These are phyloP conservation scores for Oligophagozyma castellii DNA, from an alignment of 1,139 yeast genomes.

Conservation along the genomic window DNA sequence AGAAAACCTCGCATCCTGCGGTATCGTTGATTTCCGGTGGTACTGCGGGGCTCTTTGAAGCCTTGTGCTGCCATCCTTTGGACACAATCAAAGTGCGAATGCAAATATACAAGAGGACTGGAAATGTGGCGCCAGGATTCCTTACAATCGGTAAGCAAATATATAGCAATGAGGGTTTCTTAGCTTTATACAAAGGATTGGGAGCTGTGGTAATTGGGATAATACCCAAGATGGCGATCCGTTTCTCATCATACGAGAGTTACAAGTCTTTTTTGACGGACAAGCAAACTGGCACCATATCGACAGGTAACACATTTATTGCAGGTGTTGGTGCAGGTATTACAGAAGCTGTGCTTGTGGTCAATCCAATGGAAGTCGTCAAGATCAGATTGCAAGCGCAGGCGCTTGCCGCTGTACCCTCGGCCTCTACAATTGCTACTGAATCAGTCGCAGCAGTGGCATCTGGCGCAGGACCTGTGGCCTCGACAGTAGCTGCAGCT, in stretches of 20 bases:
- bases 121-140: conserved; percentile 47
- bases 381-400: conserved; percentile 95
- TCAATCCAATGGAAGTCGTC: conserved; percentile 94
- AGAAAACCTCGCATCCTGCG: conserved; percentile 32
- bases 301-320: conserved; percentile 60
- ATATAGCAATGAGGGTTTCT: conserved; percentile 65
- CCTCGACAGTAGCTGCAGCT: conserved; percentile 6
- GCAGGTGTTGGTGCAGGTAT: conserved; percentile 98
- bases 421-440: conserved; percentile 52
- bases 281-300: conserved; percentile 47
- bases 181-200: conserved; percentile 85
- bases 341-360: conserved; percentile 89
- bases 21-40: conserved; percentile 91
- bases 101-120: conserved; percentile 61
- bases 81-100: conserved; percentile 93
- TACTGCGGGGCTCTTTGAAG: conserved; percentile 93
- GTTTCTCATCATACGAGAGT: conserved; percentile 87
- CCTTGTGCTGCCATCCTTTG: conserved; percentile 89
- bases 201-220: conserved; percentile 97
- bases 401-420: conserved; percentile 76
- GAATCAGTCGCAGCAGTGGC: conserved; percentile 1
- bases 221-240: conserved; percentile 95
- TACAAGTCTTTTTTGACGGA: conserved; percentile 60
- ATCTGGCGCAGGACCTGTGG: conserved; percentile 1
- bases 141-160: conserved; percentile 68